A percentile compares a stretch with the other conserved stretches of the same genome.
Evolutionary conservation across 2,329 filamentous ascomycete genomes (phyloP).

Genomic region (Colletotrichum sp.): DNA sequence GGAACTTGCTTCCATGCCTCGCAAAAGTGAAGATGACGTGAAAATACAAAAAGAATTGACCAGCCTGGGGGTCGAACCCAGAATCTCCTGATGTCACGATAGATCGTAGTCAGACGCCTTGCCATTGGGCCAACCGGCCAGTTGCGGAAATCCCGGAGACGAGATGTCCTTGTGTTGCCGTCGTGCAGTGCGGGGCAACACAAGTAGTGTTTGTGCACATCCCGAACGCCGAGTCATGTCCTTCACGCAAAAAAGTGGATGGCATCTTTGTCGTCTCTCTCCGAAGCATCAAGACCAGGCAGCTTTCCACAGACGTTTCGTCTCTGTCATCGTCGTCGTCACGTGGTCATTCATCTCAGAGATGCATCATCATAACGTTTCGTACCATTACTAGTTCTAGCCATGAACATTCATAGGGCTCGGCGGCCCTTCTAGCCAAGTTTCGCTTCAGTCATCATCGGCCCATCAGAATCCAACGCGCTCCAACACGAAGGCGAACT

Average conservation of each 20-base stretch:
- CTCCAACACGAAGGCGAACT: conserved; percentile 48
- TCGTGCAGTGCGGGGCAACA: background rate
- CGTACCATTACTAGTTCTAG: background rate
- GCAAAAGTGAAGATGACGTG: background rate
- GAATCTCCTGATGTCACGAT: conserved; percentile 15
- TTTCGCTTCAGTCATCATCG: background rate
- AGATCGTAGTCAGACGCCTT: conserved; percentile 48
- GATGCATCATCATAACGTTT: background rate
- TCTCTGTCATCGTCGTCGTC: background rate
- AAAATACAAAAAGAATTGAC: background rate
- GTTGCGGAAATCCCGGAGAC: accelerated
- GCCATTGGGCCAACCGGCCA: conserved; percentile 39
- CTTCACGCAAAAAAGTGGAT: background rate
- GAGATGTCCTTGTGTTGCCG: accelerated
- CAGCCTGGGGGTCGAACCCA: conserved; percentile 22
- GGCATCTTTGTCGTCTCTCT: background rate
- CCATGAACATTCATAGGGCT: background rate
- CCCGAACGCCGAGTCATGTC: background rate
- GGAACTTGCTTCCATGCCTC: background rate
- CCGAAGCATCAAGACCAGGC: background rate
- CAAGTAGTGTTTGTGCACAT: background rate
- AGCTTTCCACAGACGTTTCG: background rate
- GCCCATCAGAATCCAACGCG: conserved; percentile 22
- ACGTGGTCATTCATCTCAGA: background rate
- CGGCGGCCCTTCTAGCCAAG: background rate